Percentiles rank a stretch among this genome's conserved stretches.
Evolutionary conservation across 2,329 filamentous ascomycete genomes (phyloP).

Genomic region (Beauveria sp.): DNA sequence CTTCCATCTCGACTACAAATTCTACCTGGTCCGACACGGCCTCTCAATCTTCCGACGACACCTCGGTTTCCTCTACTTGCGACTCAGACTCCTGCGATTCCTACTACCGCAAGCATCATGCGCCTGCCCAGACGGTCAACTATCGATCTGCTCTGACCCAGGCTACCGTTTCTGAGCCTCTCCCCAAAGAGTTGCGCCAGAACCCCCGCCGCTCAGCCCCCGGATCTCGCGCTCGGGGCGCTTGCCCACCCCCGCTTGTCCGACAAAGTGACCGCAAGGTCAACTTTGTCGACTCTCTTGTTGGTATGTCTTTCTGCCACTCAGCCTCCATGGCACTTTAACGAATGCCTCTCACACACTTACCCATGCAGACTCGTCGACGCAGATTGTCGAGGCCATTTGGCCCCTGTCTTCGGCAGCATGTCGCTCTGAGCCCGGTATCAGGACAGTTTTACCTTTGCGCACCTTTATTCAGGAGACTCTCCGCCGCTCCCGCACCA

Average conservation of each 20-base stretch:
- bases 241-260: slow-evolving; percentile 66
- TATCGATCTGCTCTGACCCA: slow-evolving; percentile 19
- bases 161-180: slow-evolving; percentile 30
- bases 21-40: slow-evolving; percentile 72
- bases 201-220: slow-evolving; percentile 52
- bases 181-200: slow-evolving; percentile 56
- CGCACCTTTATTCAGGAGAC: slow-evolving; percentile 98
- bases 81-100: slow-evolving; percentile 43
- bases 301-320: slow-evolving; percentile 65
- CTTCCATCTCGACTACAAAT: slow-evolving; percentile 66
- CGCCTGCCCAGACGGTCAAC: slow-evolving; percentile 16
- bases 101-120: slow-evolving; percentile 27
- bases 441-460: slow-evolving; percentile 75
- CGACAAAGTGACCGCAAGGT: slow-evolving; percentile 88
- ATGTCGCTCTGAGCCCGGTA: slow-evolving; percentile 63
- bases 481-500: slow-evolving; percentile 85
- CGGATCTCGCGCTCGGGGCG: slow-evolving; percentile 46
- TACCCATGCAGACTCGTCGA: slow-evolving; percentile 70
- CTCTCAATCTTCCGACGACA: slow-evolving; percentile 62
- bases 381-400: slow-evolving; percentile 93
- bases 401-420: slow-evolving; percentile 86
- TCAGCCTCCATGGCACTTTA: slow-evolving; percentile 9
- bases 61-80: slow-evolving; percentile 55
- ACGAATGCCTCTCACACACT: slow-evolving; percentile 23
- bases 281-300: slow-evolving; percentile 92